Percentiles rank a stretch among this genome's conserved stretches.
Conservation (phyloP, 352 stramenopile species). For the Phytophthora hibernalis region DNA sequence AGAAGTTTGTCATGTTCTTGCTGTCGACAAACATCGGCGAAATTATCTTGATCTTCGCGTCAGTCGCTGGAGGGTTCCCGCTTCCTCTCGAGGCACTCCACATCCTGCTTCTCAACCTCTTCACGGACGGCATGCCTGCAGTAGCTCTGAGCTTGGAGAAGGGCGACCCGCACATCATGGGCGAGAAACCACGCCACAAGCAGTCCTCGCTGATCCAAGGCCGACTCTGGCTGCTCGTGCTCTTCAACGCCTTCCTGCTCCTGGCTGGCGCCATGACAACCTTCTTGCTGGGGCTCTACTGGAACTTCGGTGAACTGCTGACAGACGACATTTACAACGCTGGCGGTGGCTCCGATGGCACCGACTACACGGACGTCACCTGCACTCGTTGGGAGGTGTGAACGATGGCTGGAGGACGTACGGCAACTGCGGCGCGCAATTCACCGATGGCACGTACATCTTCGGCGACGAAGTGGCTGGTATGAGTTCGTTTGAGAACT, state of each 20-base stretch:
- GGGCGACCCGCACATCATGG: constrained; percentile 72
- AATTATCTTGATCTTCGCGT: constrained; percentile 87
- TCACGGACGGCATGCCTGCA: constrained; percentile 94
- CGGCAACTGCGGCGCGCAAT: constrained; percentile 61
- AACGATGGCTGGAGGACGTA: constrained; percentile 55
- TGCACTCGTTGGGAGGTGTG: constrained; percentile 60
- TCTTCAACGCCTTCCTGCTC: constrained; percentile 66
- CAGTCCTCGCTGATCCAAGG: constrained; percentile 61
- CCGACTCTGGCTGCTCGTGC: constrained; percentile 69
- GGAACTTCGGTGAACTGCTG: constrained; percentile 69
- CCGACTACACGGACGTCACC: constrained; percentile 65
- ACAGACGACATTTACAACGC: constrained; percentile 58
- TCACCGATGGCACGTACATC: constrained; percentile 53
- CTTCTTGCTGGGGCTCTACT: constrained; percentile 72
- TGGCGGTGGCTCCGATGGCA: constrained; percentile 47
- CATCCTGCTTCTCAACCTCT: constrained; percentile 99
- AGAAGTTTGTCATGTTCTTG: constrained; percentile 99
- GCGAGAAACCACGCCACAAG: constrained; percentile 65
- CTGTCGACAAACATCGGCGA: constrained; percentile 98
- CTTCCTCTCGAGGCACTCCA: constrained; percentile 95
- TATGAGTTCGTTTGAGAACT: constrained; percentile 44
- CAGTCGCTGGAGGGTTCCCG: constrained; percentile 64
- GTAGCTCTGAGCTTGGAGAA: constrained; percentile 79
- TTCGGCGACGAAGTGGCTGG: constrained; percentile 52
- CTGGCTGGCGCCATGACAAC: constrained; percentile 49